Evolutionary conservation across 2,329 filamentous ascomycete species (phyloP).

Genomic region (Monosporascus ibericus): DNA sequence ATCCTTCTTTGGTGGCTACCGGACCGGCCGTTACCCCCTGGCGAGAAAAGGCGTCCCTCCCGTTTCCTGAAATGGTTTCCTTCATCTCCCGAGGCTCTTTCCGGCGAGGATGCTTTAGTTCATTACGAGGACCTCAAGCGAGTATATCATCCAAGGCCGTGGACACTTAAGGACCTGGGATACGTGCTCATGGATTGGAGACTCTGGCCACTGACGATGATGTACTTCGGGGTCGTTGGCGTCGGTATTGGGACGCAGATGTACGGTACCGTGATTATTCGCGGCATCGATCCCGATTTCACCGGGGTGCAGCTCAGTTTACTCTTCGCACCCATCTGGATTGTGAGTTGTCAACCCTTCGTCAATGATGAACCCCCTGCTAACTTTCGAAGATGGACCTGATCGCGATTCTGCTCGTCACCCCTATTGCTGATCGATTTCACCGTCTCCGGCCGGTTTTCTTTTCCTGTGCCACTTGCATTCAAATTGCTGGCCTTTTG

Average conservation of each 20-base stretch:
- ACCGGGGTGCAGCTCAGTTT: slow-evolving; percentile 72
- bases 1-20: slow-evolving; percentile 84
- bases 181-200: slow-evolving; percentile 78
- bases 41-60: slow-evolving; percentile 46
- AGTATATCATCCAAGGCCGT: slow-evolving; percentile 70
- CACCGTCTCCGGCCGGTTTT: slow-evolving; percentile 73
- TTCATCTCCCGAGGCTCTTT: slow-evolving; percentile 61
- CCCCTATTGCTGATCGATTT: slow-evolving; percentile 82
- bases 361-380: background rate
- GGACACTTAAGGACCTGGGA: slow-evolving; percentile 65
- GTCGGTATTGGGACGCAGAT: slow-evolving; percentile 87
- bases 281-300: slow-evolving; percentile 66
- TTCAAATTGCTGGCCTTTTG: slow-evolving; percentile 79
- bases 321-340: slow-evolving; percentile 87
- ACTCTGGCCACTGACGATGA: slow-evolving; percentile 76
- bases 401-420: slow-evolving; percentile 78
- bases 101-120: slow-evolving; percentile 68
- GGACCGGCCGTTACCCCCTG: slow-evolving; percentile 71
- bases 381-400: slow-evolving; percentile 63
- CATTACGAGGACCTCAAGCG: slow-evolving; percentile 79
- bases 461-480: slow-evolving; percentile 67
- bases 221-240: slow-evolving; percentile 94
- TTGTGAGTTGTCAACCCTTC: slow-evolving; percentile 47
- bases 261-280: slow-evolving; percentile 83
- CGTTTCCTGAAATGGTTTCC: slow-evolving; percentile 62